A percentile compares a stretch with the other conserved stretches of the same genome.
Evolutionary conservation across 2,329 filamentous ascomycete species (phyloP).

Genomic region (Nemania sp.): DNA sequence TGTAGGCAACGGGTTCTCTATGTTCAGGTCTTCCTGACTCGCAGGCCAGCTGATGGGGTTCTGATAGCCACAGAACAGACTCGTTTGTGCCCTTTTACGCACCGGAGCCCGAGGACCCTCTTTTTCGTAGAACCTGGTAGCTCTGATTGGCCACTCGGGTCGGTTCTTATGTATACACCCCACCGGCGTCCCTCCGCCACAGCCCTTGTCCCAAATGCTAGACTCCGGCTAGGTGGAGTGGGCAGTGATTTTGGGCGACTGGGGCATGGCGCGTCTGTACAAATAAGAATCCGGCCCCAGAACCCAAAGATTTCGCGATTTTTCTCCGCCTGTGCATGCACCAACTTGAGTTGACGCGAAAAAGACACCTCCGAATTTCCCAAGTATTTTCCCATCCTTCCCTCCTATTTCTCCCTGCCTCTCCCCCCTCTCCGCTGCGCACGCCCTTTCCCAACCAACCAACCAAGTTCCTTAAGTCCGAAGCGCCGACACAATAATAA

Average conservation of each 20-base stretch:
- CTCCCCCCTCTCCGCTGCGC: constrained; percentile 39
- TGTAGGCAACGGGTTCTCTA: constrained; percentile 22
- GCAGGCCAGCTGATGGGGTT: constrained; percentile 7
- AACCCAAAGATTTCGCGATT: constrained; percentile 55
- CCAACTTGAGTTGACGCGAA: constrained; percentile 44
- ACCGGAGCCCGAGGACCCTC: constrained; percentile 38
- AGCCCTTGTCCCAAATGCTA: constrained; percentile 43
- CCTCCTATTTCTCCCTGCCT: constrained; percentile 52
- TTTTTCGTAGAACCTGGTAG: constrained; percentile 13
- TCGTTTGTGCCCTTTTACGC: constrained; percentile 19
- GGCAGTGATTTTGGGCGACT: constrained; percentile 48
- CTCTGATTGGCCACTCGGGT: constrained; percentile 41
- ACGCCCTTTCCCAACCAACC: constrained; percentile 39
- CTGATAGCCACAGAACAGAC: constrained; percentile 25
- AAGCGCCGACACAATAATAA: constrained; percentile 42
- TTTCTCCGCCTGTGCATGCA: constrained; percentile 45
- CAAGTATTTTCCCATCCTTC: constrained; percentile 53
- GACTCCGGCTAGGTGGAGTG: constrained; percentile 42
- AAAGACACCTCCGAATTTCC: constrained; percentile 52
- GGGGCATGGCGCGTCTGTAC: constrained; percentile 53
- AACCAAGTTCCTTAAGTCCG: constrained; percentile 46
- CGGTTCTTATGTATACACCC: constrained; percentile 39
- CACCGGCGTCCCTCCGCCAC: constrained; percentile 35
- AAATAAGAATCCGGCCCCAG: constrained; percentile 59
- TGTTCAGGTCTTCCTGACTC: constrained; percentile 36